Base-by-base conservation (phyloP, 331 rosid genomes). In the Spiraea crenata region DNA sequence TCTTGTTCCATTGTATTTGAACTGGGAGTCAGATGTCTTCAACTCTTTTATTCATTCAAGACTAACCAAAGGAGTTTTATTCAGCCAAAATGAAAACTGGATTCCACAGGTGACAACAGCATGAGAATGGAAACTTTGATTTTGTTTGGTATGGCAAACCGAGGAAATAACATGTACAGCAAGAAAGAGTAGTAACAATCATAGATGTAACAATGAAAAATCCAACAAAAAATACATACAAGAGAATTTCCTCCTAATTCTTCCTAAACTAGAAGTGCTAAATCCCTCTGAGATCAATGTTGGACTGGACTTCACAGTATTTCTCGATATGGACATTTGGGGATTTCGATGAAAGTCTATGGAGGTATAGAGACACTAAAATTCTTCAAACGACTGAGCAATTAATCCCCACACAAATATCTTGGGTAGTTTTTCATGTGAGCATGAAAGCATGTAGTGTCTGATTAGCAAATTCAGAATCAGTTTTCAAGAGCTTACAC, bases 401-500 rank as follows among this genome's bases (percentile, higher is more conserved):
- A 17, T 74, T 55, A 67, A 31, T 54, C 39, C 25, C 40, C 47
- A 39, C 55, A 57, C 10, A 62, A 52, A 55, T 48, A n/a, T n/a
- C n/a, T n/a, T 70, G 19, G 17, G 40, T 57, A 76, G 40, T 45
- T 37, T 11, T n/a, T 34, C 55, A 13, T 31, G 48, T 51, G 10
- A 35, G 64, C 59, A 15, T 42, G 4, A 34, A 35, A 9, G 1
- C 3, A 19, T 31, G 15, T 35, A 6, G 0, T 57, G n/a, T 4
- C 35, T 16, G 34, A 37, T 71, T 60, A 3, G 52, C 50, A 73
- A 5, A 3, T 16, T 57, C 8, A 6, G 41, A 3, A 74, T 71
- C 71, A 31, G 63, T 56, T 52, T 35, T 70, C 63, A 69, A 49
- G 65, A 34, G 57, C 56, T 74, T 69, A 39, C 67, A 17, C 69